Evolutionary conservation across 805 yeast species (phyloP).

Genomic region (Monosporozyma siamensis): DNA sequence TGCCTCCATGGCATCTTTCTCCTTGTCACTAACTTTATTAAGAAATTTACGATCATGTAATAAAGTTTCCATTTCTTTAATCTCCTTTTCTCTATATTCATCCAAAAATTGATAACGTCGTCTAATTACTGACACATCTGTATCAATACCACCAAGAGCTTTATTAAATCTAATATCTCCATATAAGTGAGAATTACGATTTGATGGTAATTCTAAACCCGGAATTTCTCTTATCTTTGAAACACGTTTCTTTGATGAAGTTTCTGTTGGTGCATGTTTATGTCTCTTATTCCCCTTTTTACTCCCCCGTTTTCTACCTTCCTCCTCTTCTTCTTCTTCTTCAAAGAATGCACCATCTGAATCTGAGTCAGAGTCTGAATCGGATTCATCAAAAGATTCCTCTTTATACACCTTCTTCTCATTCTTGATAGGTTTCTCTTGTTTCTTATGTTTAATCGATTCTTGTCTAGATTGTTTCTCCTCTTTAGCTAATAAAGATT

Average conservation of each 20-base stretch:
- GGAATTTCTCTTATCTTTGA: conserved; percentile 65
- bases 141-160: conserved; percentile 69
- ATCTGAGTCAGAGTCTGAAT: conserved; percentile 13
- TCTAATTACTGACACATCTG: conserved; percentile 56
- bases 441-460: background rate
- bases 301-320: conserved; percentile 1
- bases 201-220: conserved; percentile 42
- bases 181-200: conserved; percentile 37
- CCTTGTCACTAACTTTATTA: conserved; percentile 33
- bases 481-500: conserved; percentile 33
- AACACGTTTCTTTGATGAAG: conserved; percentile 64
- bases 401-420: conserved; percentile 7
- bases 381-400: conserved; percentile 11
- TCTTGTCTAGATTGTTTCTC: conserved; percentile 9
- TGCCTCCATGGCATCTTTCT: conserved; percentile 44
- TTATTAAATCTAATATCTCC: conserved; percentile 87
- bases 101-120: conserved; percentile 78
- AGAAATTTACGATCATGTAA: conserved; percentile 46
- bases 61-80: conserved; percentile 46
- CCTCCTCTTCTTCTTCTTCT: conserved; percentile 21
- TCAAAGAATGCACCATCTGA: conserved; percentile 34
- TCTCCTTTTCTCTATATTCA: conserved; percentile 71
- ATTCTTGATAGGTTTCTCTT: conserved; percentile 11
- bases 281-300: conserved; percentile 30
- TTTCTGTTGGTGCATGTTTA: conserved; percentile 85